Conservation (phyloP, 352 stramenopile genomes). For the Phytophthora citricola region DNA sequence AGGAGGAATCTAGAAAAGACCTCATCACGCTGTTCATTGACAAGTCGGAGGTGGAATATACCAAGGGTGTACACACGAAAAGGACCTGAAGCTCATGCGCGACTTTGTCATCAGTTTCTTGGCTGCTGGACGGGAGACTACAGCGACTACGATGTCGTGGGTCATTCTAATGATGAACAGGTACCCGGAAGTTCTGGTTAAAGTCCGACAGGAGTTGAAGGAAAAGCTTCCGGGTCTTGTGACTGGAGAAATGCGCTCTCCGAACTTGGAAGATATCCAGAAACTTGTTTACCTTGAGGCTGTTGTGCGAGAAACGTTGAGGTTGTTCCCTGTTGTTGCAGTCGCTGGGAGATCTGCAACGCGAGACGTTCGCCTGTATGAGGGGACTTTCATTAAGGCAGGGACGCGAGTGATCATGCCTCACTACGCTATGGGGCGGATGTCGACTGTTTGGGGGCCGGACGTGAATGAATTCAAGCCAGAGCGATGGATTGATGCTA, state of each 20-base stretch:
- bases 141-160: slow-evolving; percentile 70
- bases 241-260: slow-evolving; percentile 14
- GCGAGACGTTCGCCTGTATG: slow-evolving; percentile 66
- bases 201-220: slow-evolving; percentile 48
- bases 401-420: slow-evolving; percentile 66
- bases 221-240: slow-evolving; percentile 54
- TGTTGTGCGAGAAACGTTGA: slow-evolving; percentile 58
- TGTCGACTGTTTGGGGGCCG: slow-evolving; percentile 64
- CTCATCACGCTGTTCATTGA: slow-evolving; percentile 66
- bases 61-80: slow-evolving; percentile 32
- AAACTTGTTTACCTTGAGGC: slow-evolving; percentile 61
- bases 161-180: slow-evolving; percentile 76
- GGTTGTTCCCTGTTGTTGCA: slow-evolving; percentile 67
- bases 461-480: slow-evolving; percentile 72
- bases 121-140: slow-evolving; percentile 78
- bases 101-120: slow-evolving; percentile 86
- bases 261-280: slow-evolving; percentile 45
- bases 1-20: slow-evolving; percentile 28
- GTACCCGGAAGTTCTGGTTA: slow-evolving; percentile 53
- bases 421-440: slow-evolving; percentile 67
- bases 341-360: slow-evolving; percentile 57
- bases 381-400: slow-evolving; percentile 68
- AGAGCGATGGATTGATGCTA: slow-evolving; percentile 65
- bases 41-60: slow-evolving; percentile 38
- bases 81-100: slow-evolving; percentile 62